Evolutionary conservation across 1,139 yeast species (phyloP).

Genomic region (Saccharomycopsis crataegensis): DNA sequence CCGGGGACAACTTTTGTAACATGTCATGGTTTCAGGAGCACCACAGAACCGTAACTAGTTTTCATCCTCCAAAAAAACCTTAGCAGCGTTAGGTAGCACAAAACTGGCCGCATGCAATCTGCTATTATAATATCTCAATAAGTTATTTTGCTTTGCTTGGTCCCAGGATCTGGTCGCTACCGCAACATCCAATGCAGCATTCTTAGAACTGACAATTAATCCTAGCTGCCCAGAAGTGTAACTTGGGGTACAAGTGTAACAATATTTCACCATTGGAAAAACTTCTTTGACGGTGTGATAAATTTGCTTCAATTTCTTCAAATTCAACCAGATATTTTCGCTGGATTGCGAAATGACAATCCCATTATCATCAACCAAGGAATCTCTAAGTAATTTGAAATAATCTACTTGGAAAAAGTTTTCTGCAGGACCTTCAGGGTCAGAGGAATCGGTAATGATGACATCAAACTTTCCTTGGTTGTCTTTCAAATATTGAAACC

Average conservation of each 20-base stretch:
- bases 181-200: conserved; percentile 51
- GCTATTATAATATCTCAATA: conserved; percentile 74
- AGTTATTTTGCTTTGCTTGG: conserved; percentile 52
- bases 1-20: background rate
- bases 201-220: conserved; percentile 86
- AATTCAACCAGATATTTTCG: conserved; percentile 84
- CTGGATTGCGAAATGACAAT: conserved; percentile 83
- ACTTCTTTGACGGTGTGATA: conserved; percentile 68
- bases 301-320: conserved; percentile 69
- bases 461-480: conserved; percentile 58
- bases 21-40: background rate
- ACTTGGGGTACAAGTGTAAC: conserved; percentile 85
- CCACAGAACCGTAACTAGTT: background rate
- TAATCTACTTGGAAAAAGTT: conserved; percentile 80
- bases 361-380: conserved; percentile 76
- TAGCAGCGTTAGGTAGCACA: conserved; percentile 84
- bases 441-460: conserved; percentile 89
- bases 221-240: conserved; percentile 94
- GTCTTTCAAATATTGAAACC: conserved; percentile 80
- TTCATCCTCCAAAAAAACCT: conserved; percentile 25
- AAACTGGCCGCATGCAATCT: conserved; percentile 79
- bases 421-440: conserved; percentile 96
- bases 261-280: conserved; percentile 84
- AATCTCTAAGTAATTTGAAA: conserved; percentile 69
- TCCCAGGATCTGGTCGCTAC: conserved; percentile 63